Percentiles rank a stretch among this genome's conserved stretches.
Conservation (phyloP, 345 rosid genomes). For the Populus deltoides region DNA sequence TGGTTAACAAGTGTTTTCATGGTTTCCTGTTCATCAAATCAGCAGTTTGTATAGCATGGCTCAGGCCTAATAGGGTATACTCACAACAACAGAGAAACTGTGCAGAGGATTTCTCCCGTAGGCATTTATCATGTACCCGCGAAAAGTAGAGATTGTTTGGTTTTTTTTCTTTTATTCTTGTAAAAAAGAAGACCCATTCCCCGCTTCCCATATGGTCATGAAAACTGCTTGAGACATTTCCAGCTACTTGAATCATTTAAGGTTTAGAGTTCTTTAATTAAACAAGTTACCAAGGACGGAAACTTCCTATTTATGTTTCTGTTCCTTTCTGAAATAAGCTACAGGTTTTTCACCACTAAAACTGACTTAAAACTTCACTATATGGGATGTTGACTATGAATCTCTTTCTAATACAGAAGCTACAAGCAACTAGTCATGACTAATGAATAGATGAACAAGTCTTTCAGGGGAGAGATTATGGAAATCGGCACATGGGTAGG, state of each 20-base stretch:
- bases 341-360: background rate
- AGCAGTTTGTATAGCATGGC: background rate
- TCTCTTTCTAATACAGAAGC: background rate
- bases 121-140: background rate
- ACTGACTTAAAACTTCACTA: background rate
- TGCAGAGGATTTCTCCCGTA: background rate
- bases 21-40: background rate
- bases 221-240: background rate
- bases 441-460: background rate
- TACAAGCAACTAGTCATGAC: background rate
- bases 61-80: background rate
- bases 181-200: background rate
- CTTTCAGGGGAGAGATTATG: constrained; percentile 58
- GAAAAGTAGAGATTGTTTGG: too few species aligned
- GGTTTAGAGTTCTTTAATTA: background rate
- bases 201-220: background rate
- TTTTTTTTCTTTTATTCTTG: too few species aligned
- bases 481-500: constrained; percentile 78
- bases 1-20: background rate
- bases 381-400: background rate
- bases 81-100: background rate
- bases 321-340: background rate
- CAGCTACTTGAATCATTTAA: background rate
- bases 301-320: background rate
- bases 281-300: background rate